Conservation (phyloP, 139 green algal genomes). For the Micractinium sp. region DNA sequence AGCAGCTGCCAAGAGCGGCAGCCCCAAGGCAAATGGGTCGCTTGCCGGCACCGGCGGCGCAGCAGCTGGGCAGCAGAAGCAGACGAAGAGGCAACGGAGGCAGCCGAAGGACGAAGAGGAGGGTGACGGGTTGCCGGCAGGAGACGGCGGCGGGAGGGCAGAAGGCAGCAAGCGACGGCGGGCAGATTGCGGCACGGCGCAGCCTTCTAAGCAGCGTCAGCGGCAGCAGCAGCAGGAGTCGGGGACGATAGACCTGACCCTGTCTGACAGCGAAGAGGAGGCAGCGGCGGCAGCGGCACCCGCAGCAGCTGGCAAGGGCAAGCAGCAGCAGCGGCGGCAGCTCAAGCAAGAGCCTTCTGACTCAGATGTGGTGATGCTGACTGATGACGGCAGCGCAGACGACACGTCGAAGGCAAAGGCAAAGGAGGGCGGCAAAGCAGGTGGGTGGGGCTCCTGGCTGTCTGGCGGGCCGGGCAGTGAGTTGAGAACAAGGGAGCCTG, state of each 20-base stretch:
- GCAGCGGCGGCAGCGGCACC: neutral
- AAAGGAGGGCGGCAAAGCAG: neutral
- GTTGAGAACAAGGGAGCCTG: too few relatives aligned
- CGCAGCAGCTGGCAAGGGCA: neutral
- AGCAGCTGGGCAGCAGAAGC: neutral
- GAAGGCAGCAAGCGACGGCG: neutral
- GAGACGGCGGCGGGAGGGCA: neutral
- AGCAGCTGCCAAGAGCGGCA: neutral
- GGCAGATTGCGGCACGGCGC: neutral
- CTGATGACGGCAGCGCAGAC: neutral
- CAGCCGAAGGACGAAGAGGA: neutral
- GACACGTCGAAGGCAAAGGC: neutral
- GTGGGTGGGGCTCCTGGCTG: too few relatives aligned
- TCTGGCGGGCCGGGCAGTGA: too few relatives aligned
- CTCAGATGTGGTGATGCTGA: neutral
- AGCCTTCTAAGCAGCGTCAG: neutral
- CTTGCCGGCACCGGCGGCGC: neutral
- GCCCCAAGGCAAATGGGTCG: neutral
- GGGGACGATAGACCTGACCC: neutral
- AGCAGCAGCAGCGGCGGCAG: neutral
- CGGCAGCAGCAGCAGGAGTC: neutral
- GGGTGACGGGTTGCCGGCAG: neutral
- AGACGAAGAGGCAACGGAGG: neutral
- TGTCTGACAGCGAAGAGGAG: neutral
- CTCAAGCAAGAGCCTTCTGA: neutral